A percentile compares a stretch with the other conserved stretches of the same genome.
These are phyloP conservation scores for Euphrasia confusa DNA, from an alignment of 257 asterid genomes.

Conservation along the genomic window DNA sequence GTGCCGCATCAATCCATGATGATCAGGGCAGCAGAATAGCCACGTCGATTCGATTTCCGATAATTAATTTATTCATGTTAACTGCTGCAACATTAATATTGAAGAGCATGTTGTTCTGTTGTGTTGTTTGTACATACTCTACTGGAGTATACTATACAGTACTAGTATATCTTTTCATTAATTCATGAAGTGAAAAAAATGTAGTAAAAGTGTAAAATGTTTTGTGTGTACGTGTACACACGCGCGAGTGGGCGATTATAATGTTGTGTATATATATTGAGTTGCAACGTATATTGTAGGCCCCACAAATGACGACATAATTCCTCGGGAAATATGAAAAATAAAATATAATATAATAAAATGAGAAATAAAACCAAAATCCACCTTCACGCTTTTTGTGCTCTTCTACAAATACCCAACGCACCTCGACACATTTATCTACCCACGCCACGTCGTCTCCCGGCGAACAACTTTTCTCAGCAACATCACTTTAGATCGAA, in stretches of 20 bases:
- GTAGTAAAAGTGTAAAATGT: not conserved
- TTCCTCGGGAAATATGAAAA: constrained; percentile 26
- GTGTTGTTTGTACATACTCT: not conserved
- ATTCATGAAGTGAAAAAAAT: no score
- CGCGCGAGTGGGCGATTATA: no score
- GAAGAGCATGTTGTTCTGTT: no score
- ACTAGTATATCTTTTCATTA: not conserved
- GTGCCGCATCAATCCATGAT: constrained; percentile 58
- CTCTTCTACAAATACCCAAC: constrained; percentile 30
- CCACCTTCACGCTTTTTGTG: constrained; percentile 17
- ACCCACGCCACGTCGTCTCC: constrained; percentile 17
- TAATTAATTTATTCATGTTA: no score
- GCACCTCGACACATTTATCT: constrained; percentile 17
- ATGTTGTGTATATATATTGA: not conserved
- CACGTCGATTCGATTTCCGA: no score
- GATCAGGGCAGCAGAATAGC: constrained; percentile 47
- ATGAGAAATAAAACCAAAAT: not conserved
- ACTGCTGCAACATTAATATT: no score
- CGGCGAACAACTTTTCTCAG: constrained; percentile 12
- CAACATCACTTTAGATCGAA: not conserved
- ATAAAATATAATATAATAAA: constrained; percentile 7
- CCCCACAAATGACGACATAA: constrained; percentile 55
- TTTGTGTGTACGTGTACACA: not conserved
- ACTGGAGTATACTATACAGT: no score
- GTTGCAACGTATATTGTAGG: constrained; percentile 22